These are phyloP conservation scores for Ligustrum vulgare DNA, from an alignment of 257 asterid species.

Conservation along the genomic window DNA sequence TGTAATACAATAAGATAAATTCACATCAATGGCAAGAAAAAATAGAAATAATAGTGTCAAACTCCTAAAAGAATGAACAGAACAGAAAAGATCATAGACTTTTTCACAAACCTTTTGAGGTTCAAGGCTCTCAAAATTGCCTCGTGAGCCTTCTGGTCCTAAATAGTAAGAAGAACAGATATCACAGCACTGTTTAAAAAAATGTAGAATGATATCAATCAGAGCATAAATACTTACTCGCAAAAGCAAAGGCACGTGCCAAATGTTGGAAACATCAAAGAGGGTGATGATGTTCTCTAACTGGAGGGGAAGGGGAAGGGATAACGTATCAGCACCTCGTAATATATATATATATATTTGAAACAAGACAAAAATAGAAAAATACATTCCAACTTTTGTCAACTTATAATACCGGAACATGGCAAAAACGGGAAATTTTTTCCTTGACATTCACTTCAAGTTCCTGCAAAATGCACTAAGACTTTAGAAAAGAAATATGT, in stretches of 20 bases:
- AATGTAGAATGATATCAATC: slow-evolving; percentile 1
- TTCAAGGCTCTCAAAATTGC: slow-evolving; percentile 83
- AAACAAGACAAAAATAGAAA: too few species aligned
- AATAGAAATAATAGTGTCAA: slow-evolving; percentile 16
- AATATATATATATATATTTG: too few species aligned
- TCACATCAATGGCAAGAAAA: not conserved
- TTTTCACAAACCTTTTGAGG: slow-evolving; percentile 57
- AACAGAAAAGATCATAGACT: slow-evolving; percentile 11
- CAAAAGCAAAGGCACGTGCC: slow-evolving; percentile 89
- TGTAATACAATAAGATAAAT: slow-evolving; percentile 3
- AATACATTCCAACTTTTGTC: not conserved
- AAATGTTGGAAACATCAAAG: slow-evolving; percentile 83
- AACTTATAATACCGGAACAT: slow-evolving; percentile 66
- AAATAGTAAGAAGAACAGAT: slow-evolving; percentile 21
- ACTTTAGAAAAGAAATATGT: slow-evolving; percentile 23
- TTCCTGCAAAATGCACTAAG: slow-evolving; percentile 47
- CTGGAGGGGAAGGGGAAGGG: slow-evolving; percentile 42
- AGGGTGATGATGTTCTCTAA: slow-evolving; percentile 68
- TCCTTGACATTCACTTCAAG: slow-evolving; percentile 72
- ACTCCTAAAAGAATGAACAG: slow-evolving; percentile 5
- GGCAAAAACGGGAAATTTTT: slow-evolving; percentile 82
- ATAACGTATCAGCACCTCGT: slow-evolving; percentile 15
- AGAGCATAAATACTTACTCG: slow-evolving; percentile 43
- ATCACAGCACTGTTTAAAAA: slow-evolving; percentile 9
- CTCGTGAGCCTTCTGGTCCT: slow-evolving; percentile 96